Evolutionary conservation across 2,329 filamentous ascomycete species (phyloP).

Genomic region (Aspergillus caelatus): DNA sequence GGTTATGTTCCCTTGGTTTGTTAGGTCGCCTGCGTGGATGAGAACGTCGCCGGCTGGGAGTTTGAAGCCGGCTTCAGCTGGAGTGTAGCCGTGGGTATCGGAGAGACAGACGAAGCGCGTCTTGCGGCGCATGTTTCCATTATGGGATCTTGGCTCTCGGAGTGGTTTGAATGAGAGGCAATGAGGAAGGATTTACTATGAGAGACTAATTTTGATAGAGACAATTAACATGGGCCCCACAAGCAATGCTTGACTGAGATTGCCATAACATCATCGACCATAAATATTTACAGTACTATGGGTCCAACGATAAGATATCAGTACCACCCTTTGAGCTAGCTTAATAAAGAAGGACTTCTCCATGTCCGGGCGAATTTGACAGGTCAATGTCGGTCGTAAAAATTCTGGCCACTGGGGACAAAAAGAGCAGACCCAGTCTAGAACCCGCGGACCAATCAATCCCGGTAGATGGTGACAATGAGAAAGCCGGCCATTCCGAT

Average conservation of each 20-base stretch:
- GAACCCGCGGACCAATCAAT: neutral
- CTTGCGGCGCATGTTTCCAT: constrained; percentile 34
- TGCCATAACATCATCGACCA: neutral
- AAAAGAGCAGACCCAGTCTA: neutral
- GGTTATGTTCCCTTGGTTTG: constrained; percentile 55
- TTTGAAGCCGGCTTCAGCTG: constrained; percentile 51
- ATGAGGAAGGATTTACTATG: neutral
- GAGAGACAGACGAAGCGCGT: constrained; percentile 62
- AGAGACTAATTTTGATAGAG: neutral
- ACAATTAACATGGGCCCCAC: neutral
- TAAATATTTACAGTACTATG: neutral
- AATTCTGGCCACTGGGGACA: neutral
- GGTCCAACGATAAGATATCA: neutral
- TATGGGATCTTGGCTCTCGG: neutral
- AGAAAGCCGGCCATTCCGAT: constrained; percentile 4
- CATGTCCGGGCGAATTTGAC: neutral
- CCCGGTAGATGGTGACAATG: neutral
- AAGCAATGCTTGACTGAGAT: neutral
- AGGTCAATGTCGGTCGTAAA: neutral
- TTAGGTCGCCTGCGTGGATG: constrained; percentile 62
- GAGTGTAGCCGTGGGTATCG: constrained; percentile 59
- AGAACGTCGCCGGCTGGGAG: constrained; percentile 60
- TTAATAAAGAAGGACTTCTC: neutral
- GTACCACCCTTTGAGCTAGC: neutral
- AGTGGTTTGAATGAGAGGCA: neutral